Conservation (phyloP, 2,329 filamentous ascomycete genomes). For the Venturia aucupariae region DNA sequence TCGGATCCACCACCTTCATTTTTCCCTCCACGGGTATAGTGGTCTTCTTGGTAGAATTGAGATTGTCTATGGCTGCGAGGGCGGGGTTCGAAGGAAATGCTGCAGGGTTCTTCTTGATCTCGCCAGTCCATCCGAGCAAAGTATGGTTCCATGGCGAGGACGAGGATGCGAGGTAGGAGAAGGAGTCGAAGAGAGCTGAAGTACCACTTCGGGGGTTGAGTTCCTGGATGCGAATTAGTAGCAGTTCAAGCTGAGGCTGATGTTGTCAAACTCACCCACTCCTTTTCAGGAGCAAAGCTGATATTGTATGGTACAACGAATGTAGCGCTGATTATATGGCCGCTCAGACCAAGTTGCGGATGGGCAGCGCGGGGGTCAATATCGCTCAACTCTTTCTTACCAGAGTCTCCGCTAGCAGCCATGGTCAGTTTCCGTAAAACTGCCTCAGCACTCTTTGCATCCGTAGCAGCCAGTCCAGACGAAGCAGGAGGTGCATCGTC, state of each 20-base stretch:
- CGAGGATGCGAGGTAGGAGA: conserved; percentile 77
- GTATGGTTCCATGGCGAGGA: conserved; percentile 83
- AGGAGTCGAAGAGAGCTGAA: conserved; percentile 86
- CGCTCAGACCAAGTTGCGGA: conserved; percentile 49
- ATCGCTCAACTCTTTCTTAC: background rate
- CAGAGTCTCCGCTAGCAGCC: background rate
- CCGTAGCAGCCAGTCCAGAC: background rate
- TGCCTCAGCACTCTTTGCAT: background rate
- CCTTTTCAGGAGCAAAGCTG: conserved; percentile 40
- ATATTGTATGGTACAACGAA: conserved; percentile 56
- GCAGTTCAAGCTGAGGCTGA: conserved; percentile 4
- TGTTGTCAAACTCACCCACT: conserved; percentile 41
- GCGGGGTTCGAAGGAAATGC: conserved; percentile 21
- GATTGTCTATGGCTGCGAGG: conserved; percentile 35
- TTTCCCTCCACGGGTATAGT: conserved; percentile 66
- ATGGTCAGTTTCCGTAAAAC: background rate
- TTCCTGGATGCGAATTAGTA: conserved; percentile 42
- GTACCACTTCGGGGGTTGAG: conserved; percentile 72
- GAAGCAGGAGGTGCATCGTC: background rate
- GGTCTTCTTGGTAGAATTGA: conserved; percentile 45
- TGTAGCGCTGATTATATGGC: conserved; percentile 54
- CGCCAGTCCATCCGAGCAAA: conserved; percentile 89
- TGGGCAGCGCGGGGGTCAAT: conserved; percentile 47
- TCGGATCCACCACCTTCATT: conserved; percentile 43
- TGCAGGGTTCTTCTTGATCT: conserved; percentile 39